phyloP scores from a whole-genome alignment of 805 yeast species.

The Myxozyma mucilagina region DNA sequence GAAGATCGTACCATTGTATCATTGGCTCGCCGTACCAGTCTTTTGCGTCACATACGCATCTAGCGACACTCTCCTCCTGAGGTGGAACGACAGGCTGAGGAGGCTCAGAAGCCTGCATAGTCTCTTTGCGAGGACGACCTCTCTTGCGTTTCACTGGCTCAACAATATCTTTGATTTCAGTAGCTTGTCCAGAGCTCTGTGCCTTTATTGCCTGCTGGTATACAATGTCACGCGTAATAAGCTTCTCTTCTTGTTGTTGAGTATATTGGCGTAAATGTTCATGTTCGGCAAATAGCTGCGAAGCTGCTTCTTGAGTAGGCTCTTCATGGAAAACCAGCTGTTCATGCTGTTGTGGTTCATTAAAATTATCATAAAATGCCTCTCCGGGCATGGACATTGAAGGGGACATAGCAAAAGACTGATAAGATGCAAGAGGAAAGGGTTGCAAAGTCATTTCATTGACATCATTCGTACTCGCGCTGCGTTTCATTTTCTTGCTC shows the following conservation, averaged over 20 bases:
- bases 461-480: slow-evolving; percentile 12
- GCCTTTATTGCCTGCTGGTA: neutral
- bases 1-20: slow-evolving; percentile 24
- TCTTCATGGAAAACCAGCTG: neutral
- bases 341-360: neutral
- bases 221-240: slow-evolving; percentile 2
- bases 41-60: slow-evolving; percentile 21
- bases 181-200: neutral
- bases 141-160: slow-evolving; percentile 18
- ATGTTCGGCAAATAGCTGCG: neutral
- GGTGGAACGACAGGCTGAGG: neutral
- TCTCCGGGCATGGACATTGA: slow-evolving; percentile 12
- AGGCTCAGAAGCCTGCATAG: neutral
- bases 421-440: neutral
- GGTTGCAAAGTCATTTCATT: neutral
- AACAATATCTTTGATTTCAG: neutral
- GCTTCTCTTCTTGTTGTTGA: slow-evolving; percentile 10
- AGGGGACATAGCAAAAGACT: neutral
- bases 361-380: neutral
- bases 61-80: slow-evolving; percentile 8
- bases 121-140: slow-evolving; percentile 20
- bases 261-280: slow-evolving; percentile 1
- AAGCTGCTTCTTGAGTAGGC: slow-evolving; percentile 1
- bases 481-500: slow-evolving; percentile 10
- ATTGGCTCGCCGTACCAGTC: slow-evolving; percentile 29